Conservation (phyloP, 1,284 basidiomycete species). For the Sporisorium reilianum region DNA sequence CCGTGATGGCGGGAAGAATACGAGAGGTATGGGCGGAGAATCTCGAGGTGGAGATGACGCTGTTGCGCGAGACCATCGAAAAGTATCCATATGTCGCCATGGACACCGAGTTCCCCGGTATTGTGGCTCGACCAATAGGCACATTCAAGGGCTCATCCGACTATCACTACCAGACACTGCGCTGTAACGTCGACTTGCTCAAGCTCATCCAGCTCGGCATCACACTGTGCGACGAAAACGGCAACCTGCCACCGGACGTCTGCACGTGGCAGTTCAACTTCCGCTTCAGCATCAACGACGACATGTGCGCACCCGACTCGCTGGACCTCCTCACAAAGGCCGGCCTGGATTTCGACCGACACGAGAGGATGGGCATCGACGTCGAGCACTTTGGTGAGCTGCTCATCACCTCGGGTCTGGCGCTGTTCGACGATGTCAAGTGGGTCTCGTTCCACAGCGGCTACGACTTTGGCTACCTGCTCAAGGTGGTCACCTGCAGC, state of each 20-base stretch:
- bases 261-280: conserved; percentile 99
- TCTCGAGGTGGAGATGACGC: conserved; percentile 89
- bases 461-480: conserved; percentile 98
- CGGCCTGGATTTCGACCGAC: conserved; percentile 93
- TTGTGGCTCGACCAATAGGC: conserved; percentile 96
- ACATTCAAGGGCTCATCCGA: conserved; percentile 96
- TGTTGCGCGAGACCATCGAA: conserved; percentile 86
- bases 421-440: conserved; percentile 86
- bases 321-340: conserved; percentile 94
- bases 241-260: conserved; percentile 81
- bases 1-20: conserved; percentile 63
- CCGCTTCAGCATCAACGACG: conserved; percentile 87
- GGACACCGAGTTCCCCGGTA: conserved; percentile 99
- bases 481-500: conserved; percentile 90
- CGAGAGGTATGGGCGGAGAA: conserved; percentile 92
- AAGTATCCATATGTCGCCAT: conserved; percentile 94
- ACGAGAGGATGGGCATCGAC: conserved; percentile 90
- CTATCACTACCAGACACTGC: conserved; percentile 99
- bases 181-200: conserved; percentile 92
- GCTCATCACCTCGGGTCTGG: conserved; percentile 94
- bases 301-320: conserved; percentile 98
- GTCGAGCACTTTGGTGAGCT: conserved; percentile 97
- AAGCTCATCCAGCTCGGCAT: conserved; percentile 98
- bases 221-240: conserved; percentile 92
- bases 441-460: conserved; percentile 99